A percentile compares a stretch with the other conserved stretches of the same genome.
Evolutionary conservation across 225 moss, liverwort and hornwort species (phyloP).

Genomic region (Lunularia cruciata): DNA sequence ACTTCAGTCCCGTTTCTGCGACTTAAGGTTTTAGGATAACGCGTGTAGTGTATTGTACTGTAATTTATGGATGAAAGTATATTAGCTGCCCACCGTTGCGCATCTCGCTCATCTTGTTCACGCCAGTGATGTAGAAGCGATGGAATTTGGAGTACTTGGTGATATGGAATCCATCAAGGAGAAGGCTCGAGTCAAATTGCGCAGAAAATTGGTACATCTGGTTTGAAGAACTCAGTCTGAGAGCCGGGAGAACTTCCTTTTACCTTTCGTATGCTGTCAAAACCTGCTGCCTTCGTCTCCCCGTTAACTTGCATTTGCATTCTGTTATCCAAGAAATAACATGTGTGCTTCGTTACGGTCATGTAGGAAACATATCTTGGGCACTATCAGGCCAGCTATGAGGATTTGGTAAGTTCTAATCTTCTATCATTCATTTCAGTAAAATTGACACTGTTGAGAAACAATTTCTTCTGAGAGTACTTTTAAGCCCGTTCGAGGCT

Average conservation of each 20-base stretch:
- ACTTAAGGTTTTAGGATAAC: background rate
- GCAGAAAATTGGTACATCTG: conserved; percentile 60
- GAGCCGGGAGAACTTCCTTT: too few species aligned
- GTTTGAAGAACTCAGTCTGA: too few species aligned
- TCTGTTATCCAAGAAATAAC: too few species aligned
- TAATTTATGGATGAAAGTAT: background rate
- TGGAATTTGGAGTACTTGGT: conserved; percentile 71
- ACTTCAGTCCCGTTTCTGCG: background rate
- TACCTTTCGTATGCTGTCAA: too few species aligned
- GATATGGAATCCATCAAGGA: conserved; percentile 68
- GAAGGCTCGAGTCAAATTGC: conserved; percentile 68
- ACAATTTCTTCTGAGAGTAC: too few species aligned
- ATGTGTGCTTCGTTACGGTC: too few species aligned
- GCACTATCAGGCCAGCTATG: conserved; percentile 51
- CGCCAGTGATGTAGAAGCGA: conserved; percentile 60
- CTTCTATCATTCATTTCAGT: background rate
- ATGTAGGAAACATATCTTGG: conserved; percentile 53
- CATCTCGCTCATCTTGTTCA: background rate
- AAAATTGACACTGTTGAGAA: too few species aligned
- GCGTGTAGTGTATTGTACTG: too few species aligned
- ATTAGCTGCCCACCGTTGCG: background rate
- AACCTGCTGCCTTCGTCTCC: too few species aligned
- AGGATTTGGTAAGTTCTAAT: conserved; percentile 50
- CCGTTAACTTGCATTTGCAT: too few species aligned
- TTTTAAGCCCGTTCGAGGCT: too few species aligned